Evolutionary conservation across 1,284 basidiomycete species (phyloP), one percentile per base, ranked within the genome.

Genomic region (Binderoboletus segoi): DNA sequence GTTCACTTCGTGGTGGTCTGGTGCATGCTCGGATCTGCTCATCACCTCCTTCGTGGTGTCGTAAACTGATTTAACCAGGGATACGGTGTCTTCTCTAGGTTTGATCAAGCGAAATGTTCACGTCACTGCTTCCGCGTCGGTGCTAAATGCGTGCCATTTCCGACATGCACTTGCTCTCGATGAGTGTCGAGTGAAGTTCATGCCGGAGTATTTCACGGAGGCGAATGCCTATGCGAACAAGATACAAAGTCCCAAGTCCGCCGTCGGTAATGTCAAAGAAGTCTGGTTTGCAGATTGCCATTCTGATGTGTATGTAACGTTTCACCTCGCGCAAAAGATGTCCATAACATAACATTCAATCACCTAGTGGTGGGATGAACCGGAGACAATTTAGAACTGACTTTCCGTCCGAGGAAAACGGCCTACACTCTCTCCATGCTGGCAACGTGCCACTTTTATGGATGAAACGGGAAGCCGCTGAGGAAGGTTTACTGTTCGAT

Each of bases 101-200:
- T 8, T 40, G n/a, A 35, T 20, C 16, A 40, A n/a, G 20, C 4
- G 16, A 12, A n/a, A 40, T 20, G 33, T 35, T 12, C 13, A 4
- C 13, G 7, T 16, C 13, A 8, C 33, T 4, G 13, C 33, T 35
- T 16, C 33, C 13, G 6, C 33, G 16, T 40, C 37, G 2, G 33
- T 15, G 16, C 8, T 61, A 6, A 62, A 72, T 23, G 61, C 71
- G 5, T 73, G 67, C 23, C 64, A 66, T 53, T 72, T 76, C 53
- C 67, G 76, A 24, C 76, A 78, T 45, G 75, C 75, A 0, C 69
- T 76, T 12, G 68, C 73, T n/a, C 68, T 77, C 4, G 75, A 77
- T 53, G 75, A 77, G 51, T 61, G 61, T 26, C 68, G 73, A 62
- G 57, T 74, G 35, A 75, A 75, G 46, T 77, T 77, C 59, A 65